Base-by-base conservation (phyloP, 495 filamentous ascomycete genomes). In the Paragyromitra xinjiangensis region DNA sequence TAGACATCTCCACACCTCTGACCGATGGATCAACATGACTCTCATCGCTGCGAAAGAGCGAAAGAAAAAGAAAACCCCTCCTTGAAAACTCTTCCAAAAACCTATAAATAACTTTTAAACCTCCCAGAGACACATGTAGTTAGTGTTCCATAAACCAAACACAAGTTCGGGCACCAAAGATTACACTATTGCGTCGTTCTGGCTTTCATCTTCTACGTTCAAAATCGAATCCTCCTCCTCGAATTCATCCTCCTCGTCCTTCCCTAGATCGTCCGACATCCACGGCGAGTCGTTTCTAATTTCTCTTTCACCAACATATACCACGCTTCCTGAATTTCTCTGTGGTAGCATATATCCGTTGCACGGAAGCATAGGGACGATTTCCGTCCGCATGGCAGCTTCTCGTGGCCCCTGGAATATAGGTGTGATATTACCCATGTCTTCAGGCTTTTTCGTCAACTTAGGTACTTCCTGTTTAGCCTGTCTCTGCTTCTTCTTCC, bases 361-460 rank as follows among this genome's bases (percentile, higher is more conserved):
- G 24, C 16, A 66, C n/a, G 70, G 70, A 4, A 55, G 59, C 48
- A 73, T 66, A 44, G 61, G 34, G 24, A 73, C 48, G 16, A 19
- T 53, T 55, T 73, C 29, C 5, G 59, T 73, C 48, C 61, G 55
- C 45, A 56, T 45, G 37, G 16, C 14, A 0, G 6, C 8, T 39
- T 34, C 34, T n/a, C 24, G 59, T 29, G 48, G 45, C 16, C 39
- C 22, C 45, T 11, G 34, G 11, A 6, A 11, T 16, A 9, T 6
- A 39, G 45, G 12, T 8, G 45, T 12, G 22, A 51, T n/a, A 26
- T 58, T 58, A 53, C n/a, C 39, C n/a, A 53, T 19, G n/a, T 14
- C 19, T 40, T 12, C 42, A 45, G 34, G 24, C 6, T 48, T 26
- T 45, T 64, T 12, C 5, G n/a, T 48, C 40, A 22, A n/a, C 26